phyloP scores from a whole-genome alignment of 208 protist species.

The Balamuthia mandrillaris region DNA sequence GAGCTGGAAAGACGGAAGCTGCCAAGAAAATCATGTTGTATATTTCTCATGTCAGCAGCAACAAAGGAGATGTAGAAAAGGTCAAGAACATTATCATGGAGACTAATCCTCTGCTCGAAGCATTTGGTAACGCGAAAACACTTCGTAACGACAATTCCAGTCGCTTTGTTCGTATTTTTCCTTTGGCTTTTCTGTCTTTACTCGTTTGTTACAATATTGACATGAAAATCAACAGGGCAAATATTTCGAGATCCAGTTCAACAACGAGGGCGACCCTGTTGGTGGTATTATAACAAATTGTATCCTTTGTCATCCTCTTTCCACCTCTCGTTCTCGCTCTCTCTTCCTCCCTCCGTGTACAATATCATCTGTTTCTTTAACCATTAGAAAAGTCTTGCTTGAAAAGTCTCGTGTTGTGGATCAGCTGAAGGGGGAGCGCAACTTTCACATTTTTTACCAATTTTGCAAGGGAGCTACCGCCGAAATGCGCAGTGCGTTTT shows the following conservation, averaged over 20 bases:
- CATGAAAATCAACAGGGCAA: constrained; percentile 52
- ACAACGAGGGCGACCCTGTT: constrained; percentile 38
- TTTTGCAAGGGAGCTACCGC: constrained; percentile 65
- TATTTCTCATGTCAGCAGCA: constrained; percentile 34
- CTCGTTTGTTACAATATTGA: background rate
- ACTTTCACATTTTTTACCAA: constrained; percentile 82
- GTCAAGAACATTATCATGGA: constrained; percentile 87
- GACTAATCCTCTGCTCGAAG: constrained; percentile 67
- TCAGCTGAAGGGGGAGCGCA: constrained; percentile 72
- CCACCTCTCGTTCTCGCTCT: background rate
- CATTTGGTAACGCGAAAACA: constrained; percentile 66
- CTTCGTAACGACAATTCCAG: constrained; percentile 73
- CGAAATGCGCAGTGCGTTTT: constrained; percentile 9
- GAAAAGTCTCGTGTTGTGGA: constrained; percentile 64
- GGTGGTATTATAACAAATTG: constrained; percentile 55
- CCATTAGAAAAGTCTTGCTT: constrained; percentile 26
- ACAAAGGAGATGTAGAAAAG: constrained; percentile 76
- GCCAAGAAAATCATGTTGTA: constrained; percentile 93
- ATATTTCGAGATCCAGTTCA: constrained; percentile 69
- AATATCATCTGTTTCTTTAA: background rate
- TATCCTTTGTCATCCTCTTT: constrained; percentile 36
- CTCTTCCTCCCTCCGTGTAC: background rate
- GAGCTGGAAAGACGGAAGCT: constrained; percentile 93
- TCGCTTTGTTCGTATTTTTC: constrained; percentile 50
- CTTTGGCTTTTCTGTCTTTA: background rate